These are phyloP conservation scores for Alternaria viburni DNA, from an alignment of 2,329 filamentous ascomycete species.

Conservation along the genomic window DNA sequence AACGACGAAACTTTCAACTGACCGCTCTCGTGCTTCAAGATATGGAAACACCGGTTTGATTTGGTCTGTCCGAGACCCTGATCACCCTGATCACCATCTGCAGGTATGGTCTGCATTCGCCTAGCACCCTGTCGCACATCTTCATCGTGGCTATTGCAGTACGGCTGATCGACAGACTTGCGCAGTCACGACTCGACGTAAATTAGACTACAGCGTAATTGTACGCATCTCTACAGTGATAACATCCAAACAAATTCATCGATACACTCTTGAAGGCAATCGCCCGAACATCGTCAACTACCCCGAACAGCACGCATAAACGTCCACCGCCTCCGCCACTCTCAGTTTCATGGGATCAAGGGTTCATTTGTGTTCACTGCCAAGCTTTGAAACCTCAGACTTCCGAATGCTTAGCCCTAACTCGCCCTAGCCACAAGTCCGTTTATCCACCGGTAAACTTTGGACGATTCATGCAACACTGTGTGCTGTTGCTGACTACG, in stretches of 20 bases:
- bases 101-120: conserved; percentile 4
- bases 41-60: conserved; percentile 13
- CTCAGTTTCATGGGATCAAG: conserved; percentile 28
- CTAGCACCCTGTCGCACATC: neutral
- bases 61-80: conserved; percentile 6
- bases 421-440: conserved; percentile 15
- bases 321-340: conserved; percentile 19
- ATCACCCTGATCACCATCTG: neutral
- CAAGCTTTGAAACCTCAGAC: conserved; percentile 32
- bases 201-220: neutral
- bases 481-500: neutral
- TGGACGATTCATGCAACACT: neutral
- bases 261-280: neutral
- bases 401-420: conserved; percentile 27
- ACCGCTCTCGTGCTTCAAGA: conserved; percentile 24
- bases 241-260: neutral
- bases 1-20: conserved; percentile 27
- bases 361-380: conserved; percentile 25
- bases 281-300: neutral
- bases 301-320: conserved; percentile 5
- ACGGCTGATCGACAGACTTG: neutral
- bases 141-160: conserved; percentile 1
- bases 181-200: neutral
- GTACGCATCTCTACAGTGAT: neutral
- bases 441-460: neutral